These are phyloP conservation scores for Oryza coarctata DNA, from an alignment of 176 grass and related monocot genomes.

Conservation along the genomic window DNA sequence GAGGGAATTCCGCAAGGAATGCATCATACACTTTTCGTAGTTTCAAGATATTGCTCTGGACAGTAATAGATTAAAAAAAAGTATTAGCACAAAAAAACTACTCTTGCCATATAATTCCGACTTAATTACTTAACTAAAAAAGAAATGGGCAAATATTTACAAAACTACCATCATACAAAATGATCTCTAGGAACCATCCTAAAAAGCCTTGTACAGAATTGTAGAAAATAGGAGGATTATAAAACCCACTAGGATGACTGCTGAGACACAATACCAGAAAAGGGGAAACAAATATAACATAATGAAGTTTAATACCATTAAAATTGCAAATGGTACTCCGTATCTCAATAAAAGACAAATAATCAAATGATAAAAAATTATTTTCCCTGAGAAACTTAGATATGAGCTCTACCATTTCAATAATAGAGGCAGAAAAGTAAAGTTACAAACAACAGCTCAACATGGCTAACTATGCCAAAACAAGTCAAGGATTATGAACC, in stretches of 20 bases:
- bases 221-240: neutral
- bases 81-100: conserved; percentile 24
- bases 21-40: conserved; percentile 91
- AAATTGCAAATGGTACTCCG: neutral
- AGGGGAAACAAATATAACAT: neutral
- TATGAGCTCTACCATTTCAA: neutral
- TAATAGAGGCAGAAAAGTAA: neutral
- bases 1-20: conserved; percentile 86
- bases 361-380: neutral
- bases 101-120: neutral
- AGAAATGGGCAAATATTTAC: neutral
- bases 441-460: neutral
- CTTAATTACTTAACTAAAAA: neutral
- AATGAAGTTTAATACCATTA: neutral
- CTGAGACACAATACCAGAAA: neutral
- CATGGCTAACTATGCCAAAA: neutral
- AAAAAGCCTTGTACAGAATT: neutral
- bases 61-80: neutral
- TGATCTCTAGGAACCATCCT: neutral
- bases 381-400: neutral
- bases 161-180: neutral
- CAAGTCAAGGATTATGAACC: neutral
- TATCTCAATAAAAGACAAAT: neutral
- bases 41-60: conserved; percentile 76
- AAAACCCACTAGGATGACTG: neutral